These are phyloP conservation scores for Phialocephala subalpina DNA, from an alignment of 2,329 filamentous ascomycete genomes.

Conservation along the genomic window DNA sequence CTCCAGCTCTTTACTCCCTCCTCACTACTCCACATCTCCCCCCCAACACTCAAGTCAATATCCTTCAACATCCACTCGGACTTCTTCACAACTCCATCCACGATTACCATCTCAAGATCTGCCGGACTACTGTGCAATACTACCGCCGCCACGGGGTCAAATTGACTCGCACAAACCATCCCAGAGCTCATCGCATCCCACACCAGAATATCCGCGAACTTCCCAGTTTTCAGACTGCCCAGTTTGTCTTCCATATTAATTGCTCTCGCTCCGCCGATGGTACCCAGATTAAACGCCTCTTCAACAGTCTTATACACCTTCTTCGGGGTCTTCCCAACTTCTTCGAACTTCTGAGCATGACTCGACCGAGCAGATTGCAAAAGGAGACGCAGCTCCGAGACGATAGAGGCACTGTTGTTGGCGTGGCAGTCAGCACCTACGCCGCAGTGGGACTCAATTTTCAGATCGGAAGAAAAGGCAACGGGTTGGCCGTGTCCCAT, in stretches of 20 bases:
- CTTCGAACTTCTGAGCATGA: slow-evolving; percentile 42
- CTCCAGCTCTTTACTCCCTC: slow-evolving; percentile 41
- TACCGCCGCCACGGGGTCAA: slow-evolving; percentile 53
- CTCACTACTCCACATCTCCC: slow-evolving; percentile 23
- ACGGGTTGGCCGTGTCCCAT: slow-evolving; percentile 52
- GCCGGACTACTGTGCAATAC: slow-evolving; percentile 50
- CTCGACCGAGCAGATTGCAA: slow-evolving; percentile 45
- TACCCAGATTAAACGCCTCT: slow-evolving; percentile 58
- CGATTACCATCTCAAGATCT: slow-evolving; percentile 53
- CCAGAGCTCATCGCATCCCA: slow-evolving; percentile 51
- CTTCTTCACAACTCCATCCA: slow-evolving; percentile 53
- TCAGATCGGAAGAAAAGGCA: slow-evolving; percentile 35
- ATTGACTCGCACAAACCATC: slow-evolving; percentile 51
- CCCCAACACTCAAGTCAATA: slow-evolving; percentile 24
- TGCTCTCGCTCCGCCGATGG: slow-evolving; percentile 54
- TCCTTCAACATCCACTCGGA: slow-evolving; percentile 34
- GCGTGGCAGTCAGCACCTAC: slow-evolving; percentile 48
- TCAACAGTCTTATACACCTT: slow-evolving; percentile 46
- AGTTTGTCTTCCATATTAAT: slow-evolving; percentile 51
- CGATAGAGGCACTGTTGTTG: slow-evolving; percentile 42
- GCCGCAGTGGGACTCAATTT: slow-evolving; percentile 40
- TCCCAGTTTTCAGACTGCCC: slow-evolving; percentile 54
- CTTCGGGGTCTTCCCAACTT: slow-evolving; percentile 36
- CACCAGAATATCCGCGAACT: slow-evolving; percentile 56
- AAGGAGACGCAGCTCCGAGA: slow-evolving; percentile 45